Base-by-base conservation (phyloP, 176 grass and related monocot genomes). In the Saccharum officinarum region DNA sequence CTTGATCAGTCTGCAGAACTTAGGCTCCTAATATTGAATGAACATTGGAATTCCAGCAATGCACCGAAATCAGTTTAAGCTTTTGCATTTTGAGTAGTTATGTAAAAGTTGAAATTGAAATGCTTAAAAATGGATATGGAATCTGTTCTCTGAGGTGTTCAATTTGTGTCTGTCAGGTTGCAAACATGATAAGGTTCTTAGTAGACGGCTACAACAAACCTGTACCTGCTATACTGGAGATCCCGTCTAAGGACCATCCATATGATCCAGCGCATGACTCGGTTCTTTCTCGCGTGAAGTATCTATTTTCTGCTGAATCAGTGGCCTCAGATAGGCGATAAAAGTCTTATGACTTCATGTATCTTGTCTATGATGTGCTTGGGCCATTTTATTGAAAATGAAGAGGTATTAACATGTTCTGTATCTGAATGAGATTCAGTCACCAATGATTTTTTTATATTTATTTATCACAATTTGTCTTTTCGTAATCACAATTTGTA, bases 131-230 rank as follows among this genome's bases (percentile, higher is more conserved):
- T 15, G 4, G 4, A 5, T 30, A 28, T 64, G 61, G 11, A 14
- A 64, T 64, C 1, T 28, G 3, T 45, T 72, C 5, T 44, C 22
- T 45, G n/a, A 72, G 13, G 11, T 26, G 40, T 15, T 44, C 1
- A 15, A 28, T 73, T 41, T 72, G 22, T 72, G n/a, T 45, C 44
- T 40, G 16, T 59, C 83, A 97, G 95, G 76, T 97, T 45, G 95
- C 95, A 61, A 97, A 94, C 81, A 97, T 94, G 95, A 93, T 97
- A 86, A 80, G 95, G 22, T 94, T 97, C 67, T 67, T 97, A 83
- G 95, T 97, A n/a, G 95, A 97, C 81, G 83, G 95, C 84, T 97
- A 97, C 95, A 94, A 97, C 87, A 97, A 88, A 31, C 92, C 95
- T 4, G 65, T 97, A 22, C 95, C 95, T 85, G 92, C 95, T 65